Evolutionary conservation across 108 stramenopile genomes (phyloP), one percentile per base, ranked within the genome.

Genomic region (Nannochloropsis gaditana): DNA sequence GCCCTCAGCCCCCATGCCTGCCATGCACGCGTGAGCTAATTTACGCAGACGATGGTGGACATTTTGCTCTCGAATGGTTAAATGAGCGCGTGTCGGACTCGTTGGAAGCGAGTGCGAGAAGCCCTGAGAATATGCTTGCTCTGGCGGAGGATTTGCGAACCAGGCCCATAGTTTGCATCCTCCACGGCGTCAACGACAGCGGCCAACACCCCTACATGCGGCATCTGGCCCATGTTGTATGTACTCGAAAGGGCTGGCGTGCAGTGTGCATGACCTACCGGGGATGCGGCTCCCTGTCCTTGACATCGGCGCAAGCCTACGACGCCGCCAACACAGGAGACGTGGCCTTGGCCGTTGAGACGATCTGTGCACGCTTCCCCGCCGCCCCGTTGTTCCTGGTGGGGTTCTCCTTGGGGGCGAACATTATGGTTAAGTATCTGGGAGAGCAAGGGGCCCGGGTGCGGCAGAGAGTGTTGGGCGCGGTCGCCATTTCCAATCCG

Each of bases 341-440:
- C 73, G 11, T 83, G 21, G 59, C 5, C 73, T 21, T 41, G 21
- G 41, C 43, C 19, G 43, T 83, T 11, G 59, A 83, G 21, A 21
- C 41, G 21, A 42, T 83, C 41, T 44, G 73, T 11, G 45, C 83
- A 8, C 21, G 83, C 21, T 42, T 21, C 43, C 83, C 83, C n/a
- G 73, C 21, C 41, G 21, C 31, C 5, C 43, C 83, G 11, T 42
- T 83, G 43, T 21, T 44, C 21, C 59, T 79, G 59, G 21, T 83
- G 83, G 83, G 83, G 21, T 83, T 83, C 21, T 73, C 59, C 73
- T 44, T 83, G 5, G 83, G 83, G 2, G 83, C 83, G 0, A 79
- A 79, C 21, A 31, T 83, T 5, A 47, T 42, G 41, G 73, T 83
- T 11, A 83, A 83, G 83, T 83, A 83, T 21, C 21, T 83, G 83